Base-by-base conservation (phyloP, 2,329 filamentous ascomycete species). In the Canariomyces notabilis region DNA sequence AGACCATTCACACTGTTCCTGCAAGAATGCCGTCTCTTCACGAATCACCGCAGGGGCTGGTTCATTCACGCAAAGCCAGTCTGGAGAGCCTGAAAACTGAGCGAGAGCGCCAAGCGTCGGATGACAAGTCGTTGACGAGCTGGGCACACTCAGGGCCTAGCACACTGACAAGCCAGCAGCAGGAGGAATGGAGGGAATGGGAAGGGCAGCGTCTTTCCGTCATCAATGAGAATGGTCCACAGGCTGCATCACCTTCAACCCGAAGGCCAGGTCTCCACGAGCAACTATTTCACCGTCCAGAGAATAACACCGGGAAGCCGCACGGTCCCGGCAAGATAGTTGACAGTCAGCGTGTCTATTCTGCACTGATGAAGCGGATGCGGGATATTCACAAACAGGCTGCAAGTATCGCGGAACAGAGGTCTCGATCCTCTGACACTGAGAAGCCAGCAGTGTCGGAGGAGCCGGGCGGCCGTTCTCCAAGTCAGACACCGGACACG, bases 111-210 rank as follows among this genome's bases (percentile, higher is more conserved):
- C 42, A 64, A 41, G 58, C 57, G 1, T 68, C 64, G 12, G 74
- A 77, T 32, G 74, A 79, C 16, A 77, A 69, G 53, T 85, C 81
- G 18, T 78, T 87, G 41, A 87, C 83, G 2, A 89, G 84, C 61
- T 88, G 85, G 85, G 77, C 76, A 4, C 79, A 80, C 50, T 85
- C 83, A 0, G 78, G 76, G 1, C 70, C 73, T 2, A 74, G 74
- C 46, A 80, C 76, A 2, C 73, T 77, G 2, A 64, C 73, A 5
- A 78, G 65, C 61, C 48, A 72, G 67, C 48, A 70, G 49, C 42
- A 66, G 52, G 46, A 60, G 44, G 36, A 64, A 4, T 58, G 59
- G 44, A 64, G 59, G 1, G 72, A 77, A 49, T 65, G 74, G 69
- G 69, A 78, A 49, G 62, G 68, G 15, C 75, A 83, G 56, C 73